Evolutionary conservation across 1,284 basidiomycete species (phyloP).

Genomic region (Cutaneotrichosporon mucoides): DNA sequence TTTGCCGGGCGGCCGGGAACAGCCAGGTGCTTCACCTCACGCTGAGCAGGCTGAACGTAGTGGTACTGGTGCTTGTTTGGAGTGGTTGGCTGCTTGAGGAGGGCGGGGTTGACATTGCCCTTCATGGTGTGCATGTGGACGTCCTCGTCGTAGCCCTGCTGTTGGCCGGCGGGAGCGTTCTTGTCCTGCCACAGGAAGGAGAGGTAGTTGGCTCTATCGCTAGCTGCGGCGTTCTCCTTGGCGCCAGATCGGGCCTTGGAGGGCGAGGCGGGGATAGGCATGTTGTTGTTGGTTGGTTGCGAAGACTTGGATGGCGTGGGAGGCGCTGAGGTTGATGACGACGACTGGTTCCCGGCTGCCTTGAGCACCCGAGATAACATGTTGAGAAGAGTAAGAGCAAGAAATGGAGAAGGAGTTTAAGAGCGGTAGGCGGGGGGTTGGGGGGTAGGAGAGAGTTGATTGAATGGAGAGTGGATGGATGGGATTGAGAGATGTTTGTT

Average conservation of each 20-base stretch:
- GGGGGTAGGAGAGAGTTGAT: not conserved
- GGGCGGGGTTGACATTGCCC: slow-evolving; percentile 37
- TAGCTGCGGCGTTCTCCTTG: slow-evolving; percentile 28
- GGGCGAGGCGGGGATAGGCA: slow-evolving; percentile 24
- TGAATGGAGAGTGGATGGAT: not conserved
- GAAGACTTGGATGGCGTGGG: not conserved
- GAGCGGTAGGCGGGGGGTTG: too few relatives aligned
- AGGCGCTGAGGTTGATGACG: slow-evolving; percentile 9
- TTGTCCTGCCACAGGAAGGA: slow-evolving; percentile 40
- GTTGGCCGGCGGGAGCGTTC: slow-evolving; percentile 29
- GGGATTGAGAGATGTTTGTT: slow-evolving; percentile 7
- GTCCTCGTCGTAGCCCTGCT: slow-evolving; percentile 29
- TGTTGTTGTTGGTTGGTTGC: not conserved
- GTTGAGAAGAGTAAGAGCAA: not conserved
- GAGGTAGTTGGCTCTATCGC: slow-evolving; percentile 41
- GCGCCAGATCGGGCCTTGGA: slow-evolving; percentile 24
- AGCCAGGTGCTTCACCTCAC: slow-evolving; percentile 11
- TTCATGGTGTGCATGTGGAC: slow-evolving; percentile 50
- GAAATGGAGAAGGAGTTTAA: not conserved
- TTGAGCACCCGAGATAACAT: slow-evolving; percentile 16
- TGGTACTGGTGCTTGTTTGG: slow-evolving; percentile 13
- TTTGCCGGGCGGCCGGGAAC: slow-evolving; percentile 4
- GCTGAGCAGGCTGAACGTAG: slow-evolving; percentile 18
- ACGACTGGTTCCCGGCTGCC: slow-evolving; percentile 15
- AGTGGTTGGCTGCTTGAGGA: slow-evolving; percentile 56